Conservation (phyloP, 2,329 filamentous ascomycete genomes). For the Cladosporium sp. region DNA sequence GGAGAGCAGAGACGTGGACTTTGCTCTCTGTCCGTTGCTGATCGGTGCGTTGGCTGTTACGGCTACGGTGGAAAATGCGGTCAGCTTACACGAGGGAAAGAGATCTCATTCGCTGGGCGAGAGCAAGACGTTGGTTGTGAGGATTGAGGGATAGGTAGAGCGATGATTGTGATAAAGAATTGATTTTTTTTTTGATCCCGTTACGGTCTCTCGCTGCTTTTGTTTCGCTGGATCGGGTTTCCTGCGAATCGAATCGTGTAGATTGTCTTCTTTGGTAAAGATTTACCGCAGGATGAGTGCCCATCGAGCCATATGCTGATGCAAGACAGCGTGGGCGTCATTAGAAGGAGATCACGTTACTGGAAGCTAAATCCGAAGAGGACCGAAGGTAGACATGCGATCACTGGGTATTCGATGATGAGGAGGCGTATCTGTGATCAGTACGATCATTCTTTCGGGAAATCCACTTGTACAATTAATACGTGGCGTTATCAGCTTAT, state of each 20-base stretch:
- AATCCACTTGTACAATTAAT: neutral
- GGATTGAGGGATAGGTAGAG: neutral
- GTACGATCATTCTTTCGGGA: too few relatives aligned
- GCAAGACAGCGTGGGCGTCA: slow-evolving; percentile 26
- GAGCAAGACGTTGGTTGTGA: slow-evolving; percentile 5
- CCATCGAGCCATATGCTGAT: slow-evolving; percentile 28
- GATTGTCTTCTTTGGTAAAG: too few relatives aligned
- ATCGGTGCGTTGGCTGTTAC: slow-evolving; percentile 27
- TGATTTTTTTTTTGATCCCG: neutral
- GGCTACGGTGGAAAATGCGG: neutral
- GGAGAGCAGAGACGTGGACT: slow-evolving; percentile 25
- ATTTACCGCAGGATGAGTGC: slow-evolving; percentile 26
- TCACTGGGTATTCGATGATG: slow-evolving; percentile 29
- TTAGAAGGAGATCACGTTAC: slow-evolving; percentile 30
- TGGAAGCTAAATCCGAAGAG: slow-evolving; percentile 25
- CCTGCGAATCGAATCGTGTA: too few relatives aligned
- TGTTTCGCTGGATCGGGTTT: too few relatives aligned
- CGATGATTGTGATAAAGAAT: neutral
- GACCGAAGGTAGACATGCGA: slow-evolving; percentile 25
- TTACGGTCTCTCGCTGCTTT: too few relatives aligned
- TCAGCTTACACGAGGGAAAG: slow-evolving; percentile 3
- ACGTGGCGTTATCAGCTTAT: too few relatives aligned
- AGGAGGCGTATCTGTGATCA: neutral
- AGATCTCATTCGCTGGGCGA: neutral
- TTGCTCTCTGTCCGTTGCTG: slow-evolving; percentile 30